Conservation (phyloP, 495 filamentous ascomycete species). For the Pseudevernia furfuracea region DNA sequence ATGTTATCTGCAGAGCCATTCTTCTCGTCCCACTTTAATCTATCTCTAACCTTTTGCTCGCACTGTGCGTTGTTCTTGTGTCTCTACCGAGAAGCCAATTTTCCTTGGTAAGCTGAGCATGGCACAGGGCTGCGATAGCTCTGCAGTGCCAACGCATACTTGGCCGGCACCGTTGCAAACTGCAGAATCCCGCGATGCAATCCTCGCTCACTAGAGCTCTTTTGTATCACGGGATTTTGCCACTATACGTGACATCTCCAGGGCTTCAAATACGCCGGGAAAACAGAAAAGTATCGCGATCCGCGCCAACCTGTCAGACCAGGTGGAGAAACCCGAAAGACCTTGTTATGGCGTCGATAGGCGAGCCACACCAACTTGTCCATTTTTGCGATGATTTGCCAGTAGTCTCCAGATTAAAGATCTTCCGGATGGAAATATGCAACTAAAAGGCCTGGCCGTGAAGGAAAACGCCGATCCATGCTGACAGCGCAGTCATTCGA, state of each 20-base stretch:
- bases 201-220: slow-evolving; percentile 3
- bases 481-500: slow-evolving; percentile 8
- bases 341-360: slow-evolving; percentile 3
- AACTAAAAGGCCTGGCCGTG: slow-evolving; percentile 6
- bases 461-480: background rate
- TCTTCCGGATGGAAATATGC: slow-evolving; percentile 8
- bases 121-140: slow-evolving; percentile 14
- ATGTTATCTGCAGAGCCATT: slow-evolving; percentile 2
- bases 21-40: background rate
- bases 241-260: slow-evolving; percentile 2
- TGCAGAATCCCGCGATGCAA: slow-evolving; percentile 11
- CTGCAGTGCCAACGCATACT: slow-evolving; percentile 18
- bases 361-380: slow-evolving; percentile 11
- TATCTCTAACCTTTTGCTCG: background rate
- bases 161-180: slow-evolving; percentile 8
- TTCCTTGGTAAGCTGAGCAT: slow-evolving; percentile 7
- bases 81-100: background rate
- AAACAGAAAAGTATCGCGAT: background rate
- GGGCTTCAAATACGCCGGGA: background rate
- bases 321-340: background rate
- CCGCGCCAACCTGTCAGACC: slow-evolving; percentile 4
- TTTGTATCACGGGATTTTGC: slow-evolving; percentile 13
- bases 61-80: background rate
- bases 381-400: slow-evolving; percentile 1
- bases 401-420: background rate